Evolutionary conservation across 176 grass and related monocot species (phyloP), one percentile per base, ranked within the genome.

Genomic region (Phoenix dactylifera): DNA sequence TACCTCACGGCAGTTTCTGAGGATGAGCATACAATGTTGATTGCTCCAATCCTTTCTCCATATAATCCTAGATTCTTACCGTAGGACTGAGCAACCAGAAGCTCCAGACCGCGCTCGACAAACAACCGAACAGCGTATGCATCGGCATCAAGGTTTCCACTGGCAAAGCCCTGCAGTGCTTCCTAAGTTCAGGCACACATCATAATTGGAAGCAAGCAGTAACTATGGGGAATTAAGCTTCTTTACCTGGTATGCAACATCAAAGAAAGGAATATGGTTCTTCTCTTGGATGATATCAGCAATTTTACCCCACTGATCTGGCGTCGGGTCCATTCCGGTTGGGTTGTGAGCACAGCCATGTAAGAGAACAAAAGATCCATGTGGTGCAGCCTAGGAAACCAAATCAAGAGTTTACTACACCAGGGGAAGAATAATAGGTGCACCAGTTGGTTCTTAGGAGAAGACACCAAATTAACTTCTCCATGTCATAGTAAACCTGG

Each of bases 261-360:
- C 92, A 83, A 97, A 88, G 71, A 97, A 97, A 57, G 87, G 87
- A 30, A 77, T 85, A 52, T 90, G 87, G 6, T 82, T 87, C 76
- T 91, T 91, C 76, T 91, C 80, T 80, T 88, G 65, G 74, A 97
- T 87, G 67, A 83, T 66, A 80, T 85, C 84, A 39, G 87, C 84
- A 75, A 83, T 82, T 85, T 75, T 83, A 50, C 79, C 74, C 87
- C 87, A 88, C 44, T 88, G 84, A 50, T 97, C 76, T 57, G 75
- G 74, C 76, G 81, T 97, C 72, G 87, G 92, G 44, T 91, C 84
- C 56, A 88, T 91, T 79, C 81, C 87, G 59, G 87, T 87, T 49
- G 87, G 92, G 60, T 97, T 97, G 76, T 85, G 87, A 61, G 81
- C 87, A 52, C 92, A 97, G n/a, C 92, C 92, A 76, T 97, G 92